Base-by-base conservation (phyloP, 2,329 filamentous ascomycete species). In the Cercospora sp. region DNA sequence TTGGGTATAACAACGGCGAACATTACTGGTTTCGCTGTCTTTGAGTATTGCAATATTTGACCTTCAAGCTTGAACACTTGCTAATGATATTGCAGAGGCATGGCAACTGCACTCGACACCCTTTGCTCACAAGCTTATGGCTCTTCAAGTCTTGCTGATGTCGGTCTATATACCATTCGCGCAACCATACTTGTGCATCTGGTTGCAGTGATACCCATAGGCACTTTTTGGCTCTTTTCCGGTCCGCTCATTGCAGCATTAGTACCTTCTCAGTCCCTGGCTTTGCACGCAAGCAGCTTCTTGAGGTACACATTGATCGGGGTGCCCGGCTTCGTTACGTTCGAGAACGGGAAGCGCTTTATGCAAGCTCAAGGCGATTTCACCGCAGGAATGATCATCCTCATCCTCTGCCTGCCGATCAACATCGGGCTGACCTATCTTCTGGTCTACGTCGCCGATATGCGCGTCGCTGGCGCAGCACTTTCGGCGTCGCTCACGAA, bases 281-380 rank as follows among this genome's bases (percentile, higher is more conserved):
- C 84, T 2, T 73, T 81, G 34, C 81, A 83, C 69, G 85, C 85
- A 0, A 84, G 85, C 12, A 77, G 76, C 0, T 87, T 86, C 66
- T 72, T 87, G 37, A 78, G 80, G 3, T 79, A 85, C 37, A 81
- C 84, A 49, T 77, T 87, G 1, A 74, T 85, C 6, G 84, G 85
- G 0, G 77, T 85, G 1, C 85, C 85, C 0, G 85, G 84, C 2
- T 87, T 86, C 65, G 84, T 83, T 1, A 80, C 81, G 3, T 87
- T 87, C 32, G 85, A 87, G 69, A 83, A 83, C 0, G 78, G 83
- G 1, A 87, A 87, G 73, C 79, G 85, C 0, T 87, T 86, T 69
- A 79, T 86, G 2, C 85, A 87, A 72, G 83, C 85, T 0, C 85
- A 87, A 69, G 85, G 85, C 1, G 79, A 85, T 34, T 87, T 86